These are phyloP conservation scores for Microbotryum silenes-acaulis DNA, from an alignment of 1,284 basidiomycete species.

Conservation along the genomic window DNA sequence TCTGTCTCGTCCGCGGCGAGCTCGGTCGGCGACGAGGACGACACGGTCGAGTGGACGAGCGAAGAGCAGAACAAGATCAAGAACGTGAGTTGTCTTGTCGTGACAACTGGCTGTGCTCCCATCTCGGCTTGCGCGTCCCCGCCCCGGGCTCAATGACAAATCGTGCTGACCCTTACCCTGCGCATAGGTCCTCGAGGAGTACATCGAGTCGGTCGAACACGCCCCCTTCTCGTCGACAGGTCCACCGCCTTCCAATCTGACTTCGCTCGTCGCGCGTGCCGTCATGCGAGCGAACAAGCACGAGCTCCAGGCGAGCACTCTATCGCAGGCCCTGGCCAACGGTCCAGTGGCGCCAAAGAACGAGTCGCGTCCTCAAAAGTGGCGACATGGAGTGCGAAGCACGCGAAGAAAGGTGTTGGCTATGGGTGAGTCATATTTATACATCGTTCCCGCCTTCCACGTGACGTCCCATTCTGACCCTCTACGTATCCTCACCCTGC, in stretches of 20 bases:
- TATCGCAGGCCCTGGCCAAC: not conserved
- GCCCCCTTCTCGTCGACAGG: conserved; percentile 19
- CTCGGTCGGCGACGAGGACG: conserved; percentile 15
- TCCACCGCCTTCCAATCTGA: conserved; percentile 25
- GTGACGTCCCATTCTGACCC: not conserved
- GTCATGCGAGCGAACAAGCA: conserved; percentile 4
- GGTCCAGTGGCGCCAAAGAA: not conserved
- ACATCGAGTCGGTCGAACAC: conserved; percentile 8
- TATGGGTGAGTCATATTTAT: conserved; percentile 10
- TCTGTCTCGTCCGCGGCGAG: conserved; percentile 23
- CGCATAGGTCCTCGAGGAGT: conserved; percentile 19
- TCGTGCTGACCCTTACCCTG: not conserved
- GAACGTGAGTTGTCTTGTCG: conserved; percentile 1
- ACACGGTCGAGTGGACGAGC: conserved; percentile 19
- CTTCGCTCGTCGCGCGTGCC: conserved; percentile 23
- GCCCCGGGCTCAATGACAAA: not conserved
- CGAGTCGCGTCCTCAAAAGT: conserved; percentile 4
- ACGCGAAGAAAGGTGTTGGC: conserved; percentile 21
- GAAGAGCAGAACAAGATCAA: conserved; percentile 18
- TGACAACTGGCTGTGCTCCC: too few species aligned
- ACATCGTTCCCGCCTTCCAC: not conserved
- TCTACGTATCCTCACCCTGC: too few species aligned
- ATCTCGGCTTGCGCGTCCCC: too few species aligned
- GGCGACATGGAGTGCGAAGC: conserved; percentile 19
- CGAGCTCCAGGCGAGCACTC: not conserved